Evolutionary conservation across 805 yeast species (phyloP), one percentile per base, ranked within the genome.

Genomic region (Zygosaccharomyces siamensis): DNA sequence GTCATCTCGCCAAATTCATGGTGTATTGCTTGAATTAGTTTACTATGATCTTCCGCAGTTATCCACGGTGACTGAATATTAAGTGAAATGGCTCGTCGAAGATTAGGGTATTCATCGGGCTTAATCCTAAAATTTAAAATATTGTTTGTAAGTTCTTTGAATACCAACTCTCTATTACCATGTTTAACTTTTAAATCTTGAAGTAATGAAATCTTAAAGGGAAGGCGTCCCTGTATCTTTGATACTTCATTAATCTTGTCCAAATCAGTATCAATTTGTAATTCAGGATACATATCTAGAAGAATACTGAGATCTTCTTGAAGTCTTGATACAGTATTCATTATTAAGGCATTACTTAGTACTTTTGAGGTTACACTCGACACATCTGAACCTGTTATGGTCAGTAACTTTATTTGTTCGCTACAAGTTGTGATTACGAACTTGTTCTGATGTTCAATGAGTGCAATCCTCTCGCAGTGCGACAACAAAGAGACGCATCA

Each of bases 51-150:
- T 0, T 49, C 47, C 1, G 36, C 30, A 0, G 62, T 26, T 35
- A 78, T 48, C 69, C 78, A 67, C 1, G 47, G 39, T 1, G 70
- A 64, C 0, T 39, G 31, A 1, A 80, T 31, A 0, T 47, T 21
- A n/a, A 62, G 46, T 2, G 37, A 14, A 8, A 60, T 39, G 6
- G 58, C 45, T 18, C 47, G 41, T 24, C 51, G 42, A 10, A 57
- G 41, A 40, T 39, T 41, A 3, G 68, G 69, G 41, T 64, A 64
- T 4, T 33, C 14, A 1, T 18, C 23, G 16, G 47, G 27, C 8
- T 47, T 31, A 18, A 64, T 47, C 3, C 18, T 42, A 39, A 64
- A 62, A 2, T 7, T 18, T n/a, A 64, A 14, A 2, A 20, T 7
- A 38, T 57, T 57, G 16, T 43, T 32, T 8, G 51, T 37, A 11